Conservation (phyloP, 371 early-diverging fungal species). For the Mucor mucedo region DNA sequence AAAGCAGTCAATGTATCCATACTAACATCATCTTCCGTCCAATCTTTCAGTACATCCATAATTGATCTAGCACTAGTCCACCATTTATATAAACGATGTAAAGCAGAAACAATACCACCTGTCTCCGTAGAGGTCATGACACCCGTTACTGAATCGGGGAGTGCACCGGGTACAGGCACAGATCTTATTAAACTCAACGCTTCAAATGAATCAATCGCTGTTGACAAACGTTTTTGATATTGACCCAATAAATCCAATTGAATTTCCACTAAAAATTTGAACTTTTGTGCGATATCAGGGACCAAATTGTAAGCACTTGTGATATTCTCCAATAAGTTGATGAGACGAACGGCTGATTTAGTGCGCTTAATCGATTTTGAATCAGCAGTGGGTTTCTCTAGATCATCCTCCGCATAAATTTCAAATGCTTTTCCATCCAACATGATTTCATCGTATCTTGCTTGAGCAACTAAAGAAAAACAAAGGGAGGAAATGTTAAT, state of each 20-base stretch:
- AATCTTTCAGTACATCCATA: conserved; percentile 46
- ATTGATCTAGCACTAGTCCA: conserved; percentile 55
- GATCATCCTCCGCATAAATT: conserved; percentile 50
- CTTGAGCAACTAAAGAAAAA: conserved; percentile 44
- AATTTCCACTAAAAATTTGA: conserved; percentile 58
- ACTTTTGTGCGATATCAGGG: conserved; percentile 37
- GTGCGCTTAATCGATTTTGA: conserved; percentile 30
- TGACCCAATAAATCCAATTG: conserved; percentile 55
- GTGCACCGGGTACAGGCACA: conserved; percentile 55
- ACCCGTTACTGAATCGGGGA: conserved; percentile 58
- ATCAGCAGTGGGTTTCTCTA: conserved; percentile 25
- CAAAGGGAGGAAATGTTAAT: neutral
- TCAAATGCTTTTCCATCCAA: conserved; percentile 68
- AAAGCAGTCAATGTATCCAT: neutral
- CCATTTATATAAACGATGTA: conserved; percentile 56
- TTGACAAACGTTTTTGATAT: conserved; percentile 53
- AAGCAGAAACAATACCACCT: conserved; percentile 44
- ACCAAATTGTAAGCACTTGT: conserved; percentile 58
- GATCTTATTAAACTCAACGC: conserved; percentile 51
- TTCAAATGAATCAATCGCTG: conserved; percentile 60
- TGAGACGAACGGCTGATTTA: conserved; percentile 62
- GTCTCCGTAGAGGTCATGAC: conserved; percentile 45
- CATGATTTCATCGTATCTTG: conserved; percentile 66
- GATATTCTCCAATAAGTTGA: conserved; percentile 64
- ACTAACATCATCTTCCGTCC: conserved; percentile 63